These are phyloP conservation scores for Tuber microsphaerosporum DNA, from an alignment of 495 filamentous ascomycete species.

Conservation along the genomic window DNA sequence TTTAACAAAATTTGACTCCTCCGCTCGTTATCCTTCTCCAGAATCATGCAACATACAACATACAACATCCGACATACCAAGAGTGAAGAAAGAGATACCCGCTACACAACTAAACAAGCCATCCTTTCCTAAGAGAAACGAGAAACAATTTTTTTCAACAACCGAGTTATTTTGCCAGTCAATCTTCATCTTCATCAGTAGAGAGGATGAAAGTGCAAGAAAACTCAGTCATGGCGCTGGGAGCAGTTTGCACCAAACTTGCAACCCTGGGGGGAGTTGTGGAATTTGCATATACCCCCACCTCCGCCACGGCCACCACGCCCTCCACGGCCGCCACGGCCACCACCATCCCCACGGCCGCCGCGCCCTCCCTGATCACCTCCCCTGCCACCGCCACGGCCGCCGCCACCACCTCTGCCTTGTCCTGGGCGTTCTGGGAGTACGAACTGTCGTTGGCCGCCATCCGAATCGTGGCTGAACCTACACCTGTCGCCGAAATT, in stretches of 20 bases:
- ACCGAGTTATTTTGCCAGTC: neutral
- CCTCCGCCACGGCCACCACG: slow-evolving; percentile 18
- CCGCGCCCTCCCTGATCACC: slow-evolving; percentile 17
- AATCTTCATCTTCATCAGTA: neutral
- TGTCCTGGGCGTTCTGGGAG: slow-evolving; percentile 9
- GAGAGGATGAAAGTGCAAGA: neutral
- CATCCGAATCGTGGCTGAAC: slow-evolving; percentile 17
- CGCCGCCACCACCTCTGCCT: slow-evolving; percentile 17
- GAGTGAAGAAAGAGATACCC: neutral
- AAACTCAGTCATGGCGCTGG: neutral
- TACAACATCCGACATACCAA: neutral
- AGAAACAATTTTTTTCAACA: neutral
- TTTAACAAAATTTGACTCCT: neutral
- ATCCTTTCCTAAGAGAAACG: neutral
- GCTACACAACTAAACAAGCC: neutral
- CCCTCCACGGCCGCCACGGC: slow-evolving; percentile 18
- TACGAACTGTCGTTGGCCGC: neutral
- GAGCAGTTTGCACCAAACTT: neutral
- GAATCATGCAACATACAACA: neutral
- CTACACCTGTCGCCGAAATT: slow-evolving; percentile 19
- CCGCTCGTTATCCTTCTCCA: neutral
- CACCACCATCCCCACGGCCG: slow-evolving; percentile 16
- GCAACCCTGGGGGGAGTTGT: slow-evolving; percentile 9
- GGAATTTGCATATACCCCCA: slow-evolving; percentile 7
- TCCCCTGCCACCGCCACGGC: slow-evolving; percentile 17